Evolutionary conservation across 805 yeast species (phyloP), one percentile per base, ranked within the genome.

Genomic region (Teunomyces aglyptinius): DNA sequence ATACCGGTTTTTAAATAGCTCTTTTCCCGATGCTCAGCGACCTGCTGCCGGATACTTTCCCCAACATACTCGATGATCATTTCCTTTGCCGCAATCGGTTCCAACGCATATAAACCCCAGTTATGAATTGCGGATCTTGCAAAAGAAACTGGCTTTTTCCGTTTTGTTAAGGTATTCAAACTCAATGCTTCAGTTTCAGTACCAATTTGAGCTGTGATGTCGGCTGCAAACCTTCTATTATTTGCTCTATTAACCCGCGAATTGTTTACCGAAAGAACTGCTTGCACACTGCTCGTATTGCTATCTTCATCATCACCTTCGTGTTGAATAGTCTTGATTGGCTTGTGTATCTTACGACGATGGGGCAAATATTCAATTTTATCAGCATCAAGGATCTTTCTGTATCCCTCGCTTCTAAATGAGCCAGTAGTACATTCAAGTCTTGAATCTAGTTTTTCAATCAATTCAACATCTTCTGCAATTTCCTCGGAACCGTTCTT

Each of bases 21-120:
- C 61, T 83, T 83, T 59, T 94, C 99, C 43, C 99, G 76, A 56
- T 88, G 80, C 57, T 94, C 99, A 1, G 97, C 96, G 34, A 91
- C 92, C 47, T 89, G 96, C 59, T 89, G 97, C 46, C 98, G 75
- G 24, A 94, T 83, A 46, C 95, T 78, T 56, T 94, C 98, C 24
- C 99, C 99, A 4, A 94, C 97, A 58, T 94, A 94, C 65, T 94
- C 99, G 49, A 94, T 92, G 59, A 94, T 90, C 97, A 94, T 92
- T 65, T 94, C 99, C 54, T 83, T 86, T 0, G 94, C 95, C n/a
- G 89, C 87, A 60, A 94, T 94, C 1, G 96, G 96, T 59, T 94
- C 98, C 58, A 88, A 70, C 0, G 99, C 99, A 67, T 90, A 94
- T 33, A 94, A 70, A 0, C 99, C 99, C 99, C 99, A 94, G 60